phyloP scores from a whole-genome alignment of 352 stramenopile species.

The Aphanomyces astaci region DNA sequence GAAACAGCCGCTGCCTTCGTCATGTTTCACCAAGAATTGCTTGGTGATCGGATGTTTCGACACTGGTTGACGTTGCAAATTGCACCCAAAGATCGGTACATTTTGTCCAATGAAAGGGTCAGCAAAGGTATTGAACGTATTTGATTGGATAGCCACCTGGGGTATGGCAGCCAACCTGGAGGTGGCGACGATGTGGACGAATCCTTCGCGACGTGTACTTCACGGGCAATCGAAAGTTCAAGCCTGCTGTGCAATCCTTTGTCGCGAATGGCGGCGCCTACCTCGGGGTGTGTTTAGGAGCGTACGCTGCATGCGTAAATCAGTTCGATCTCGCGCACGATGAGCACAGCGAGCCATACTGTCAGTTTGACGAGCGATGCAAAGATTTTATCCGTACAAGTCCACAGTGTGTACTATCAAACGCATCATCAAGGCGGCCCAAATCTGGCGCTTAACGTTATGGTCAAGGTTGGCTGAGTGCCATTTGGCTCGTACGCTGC shows the following conservation, averaged over 20 bases:
- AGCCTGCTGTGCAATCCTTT: not conserved
- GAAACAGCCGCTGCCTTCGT: not conserved
- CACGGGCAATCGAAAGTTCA: slow-evolving; percentile 2
- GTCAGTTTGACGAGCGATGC: slow-evolving; percentile 7
- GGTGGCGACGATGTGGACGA: slow-evolving; percentile 12
- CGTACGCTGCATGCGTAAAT: not conserved
- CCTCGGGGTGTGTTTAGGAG: not conserved
- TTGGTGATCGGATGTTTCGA: no score
- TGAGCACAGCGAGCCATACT: not conserved
- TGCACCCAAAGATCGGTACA: no score
- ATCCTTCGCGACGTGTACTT: slow-evolving; percentile 7
- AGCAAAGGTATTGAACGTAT: not conserved
- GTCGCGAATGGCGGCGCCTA: slow-evolving; percentile 5
- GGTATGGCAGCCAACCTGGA: not conserved
- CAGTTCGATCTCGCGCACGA: slow-evolving; percentile 13
- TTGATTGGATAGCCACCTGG: no score
- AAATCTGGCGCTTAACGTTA: not conserved
- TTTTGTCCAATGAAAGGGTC: not conserved
- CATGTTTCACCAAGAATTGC: no score
- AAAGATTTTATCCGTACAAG: not conserved
- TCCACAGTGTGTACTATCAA: not conserved
- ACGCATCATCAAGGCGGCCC: slow-evolving; percentile 13
- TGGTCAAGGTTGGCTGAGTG: not conserved
- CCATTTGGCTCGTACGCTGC: not conserved
- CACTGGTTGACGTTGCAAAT: no score